phyloP scores from a whole-genome alignment of 1,284 basidiomycete species.

The Trametes hirsuta region DNA sequence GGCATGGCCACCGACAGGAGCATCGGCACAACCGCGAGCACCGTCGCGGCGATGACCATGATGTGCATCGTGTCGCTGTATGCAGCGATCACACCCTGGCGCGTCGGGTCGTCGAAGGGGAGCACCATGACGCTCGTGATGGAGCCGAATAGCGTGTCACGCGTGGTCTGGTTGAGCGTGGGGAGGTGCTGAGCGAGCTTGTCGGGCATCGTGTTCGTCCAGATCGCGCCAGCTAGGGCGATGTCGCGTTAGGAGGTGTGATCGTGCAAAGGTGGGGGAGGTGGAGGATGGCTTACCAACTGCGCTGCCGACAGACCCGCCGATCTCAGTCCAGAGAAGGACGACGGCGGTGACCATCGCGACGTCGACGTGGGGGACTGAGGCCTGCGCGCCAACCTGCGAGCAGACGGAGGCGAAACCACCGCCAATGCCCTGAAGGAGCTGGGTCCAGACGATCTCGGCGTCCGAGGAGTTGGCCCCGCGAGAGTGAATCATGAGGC shows the following conservation, averaged over 20 bases:
- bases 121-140: constrained; percentile 50
- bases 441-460: constrained; percentile 70
- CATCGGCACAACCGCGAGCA: constrained; percentile 33
- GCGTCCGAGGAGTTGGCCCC: constrained; percentile 62
- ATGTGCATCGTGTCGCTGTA: constrained; percentile 60
- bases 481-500: constrained; percentile 75
- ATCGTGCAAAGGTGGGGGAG: background rate
- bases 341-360: constrained; percentile 84
- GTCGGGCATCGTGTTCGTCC: constrained; percentile 61
- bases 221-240: constrained; percentile 55
- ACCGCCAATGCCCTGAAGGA: constrained; percentile 80
- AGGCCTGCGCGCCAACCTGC: constrained; percentile 80
- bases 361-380: constrained; percentile 76
- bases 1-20: constrained; percentile 33
- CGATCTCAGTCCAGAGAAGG: constrained; percentile 80
- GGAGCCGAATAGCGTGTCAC: constrained; percentile 50
- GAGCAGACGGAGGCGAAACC: constrained; percentile 73
- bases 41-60: constrained; percentile 47
- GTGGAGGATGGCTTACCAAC: constrained; percentile 42
- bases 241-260: background rate
- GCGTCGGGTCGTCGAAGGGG: constrained; percentile 54
- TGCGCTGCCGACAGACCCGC: constrained; percentile 72
- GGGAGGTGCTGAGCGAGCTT: constrained; percentile 60
- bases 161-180: constrained; percentile 40
- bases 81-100: constrained; percentile 60